Conservation (phyloP, 129 eudicot species). For the Logfia minima region DNA sequence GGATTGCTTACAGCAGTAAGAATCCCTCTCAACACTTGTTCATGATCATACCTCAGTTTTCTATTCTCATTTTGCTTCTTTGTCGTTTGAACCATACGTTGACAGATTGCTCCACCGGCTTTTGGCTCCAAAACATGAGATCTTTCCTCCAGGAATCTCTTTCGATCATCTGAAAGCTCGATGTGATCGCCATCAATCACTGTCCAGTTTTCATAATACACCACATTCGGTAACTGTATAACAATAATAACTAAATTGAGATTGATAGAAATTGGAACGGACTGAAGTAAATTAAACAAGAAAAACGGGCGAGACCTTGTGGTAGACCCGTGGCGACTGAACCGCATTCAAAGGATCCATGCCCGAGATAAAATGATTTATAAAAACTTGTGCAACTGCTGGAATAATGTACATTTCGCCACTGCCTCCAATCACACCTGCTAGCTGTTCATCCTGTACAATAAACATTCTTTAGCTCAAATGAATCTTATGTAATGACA, state of each 20-base stretch:
- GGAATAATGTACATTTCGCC: constrained; percentile 86
- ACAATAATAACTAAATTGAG: not conserved
- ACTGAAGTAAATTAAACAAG: not conserved
- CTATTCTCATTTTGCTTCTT: constrained; percentile 32
- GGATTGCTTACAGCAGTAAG: constrained; percentile 89
- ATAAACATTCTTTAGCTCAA: not conserved
- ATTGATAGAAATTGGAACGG: not conserved
- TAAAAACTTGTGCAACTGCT: constrained; percentile 82
- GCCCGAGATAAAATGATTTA: constrained; percentile 78
- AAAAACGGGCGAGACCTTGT: constrained; percentile 48
- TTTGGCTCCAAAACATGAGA: constrained; percentile 59
- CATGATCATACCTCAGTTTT: constrained; percentile 28
- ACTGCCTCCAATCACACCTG: constrained; percentile 94
- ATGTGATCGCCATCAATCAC: constrained; percentile 77
- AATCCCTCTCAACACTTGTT: constrained; percentile 42
- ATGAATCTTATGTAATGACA: not conserved
- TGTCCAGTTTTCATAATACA: constrained; percentile 75
- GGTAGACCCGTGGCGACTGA: constrained; percentile 85
- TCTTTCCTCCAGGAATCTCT: constrained; percentile 60
- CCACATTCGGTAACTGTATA: constrained; percentile 76
- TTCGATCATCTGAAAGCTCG: constrained; percentile 56
- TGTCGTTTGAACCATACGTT: constrained; percentile 65
- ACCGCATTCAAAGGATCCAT: constrained; percentile 80
- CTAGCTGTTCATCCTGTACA: constrained; percentile 73
- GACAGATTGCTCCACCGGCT: constrained; percentile 75